Evolutionary conservation across 306 rosid genomes (phyloP), one percentile per base, ranked within the genome.

Genomic region (Macrotyloma uniflorum): DNA sequence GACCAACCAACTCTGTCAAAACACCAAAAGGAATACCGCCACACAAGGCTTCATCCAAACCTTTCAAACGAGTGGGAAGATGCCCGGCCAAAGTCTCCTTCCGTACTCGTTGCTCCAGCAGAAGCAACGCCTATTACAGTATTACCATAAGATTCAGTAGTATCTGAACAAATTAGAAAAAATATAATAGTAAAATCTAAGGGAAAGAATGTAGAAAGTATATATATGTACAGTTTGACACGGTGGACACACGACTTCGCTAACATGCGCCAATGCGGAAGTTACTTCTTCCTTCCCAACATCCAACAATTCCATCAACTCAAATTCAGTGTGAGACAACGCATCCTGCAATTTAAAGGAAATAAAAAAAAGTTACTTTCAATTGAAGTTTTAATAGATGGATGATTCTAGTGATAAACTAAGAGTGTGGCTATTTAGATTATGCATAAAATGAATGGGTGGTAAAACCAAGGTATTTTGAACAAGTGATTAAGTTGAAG

Each of bases 1-100:
- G 97, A 79, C 97, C 98, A 82, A 95, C 98, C 70, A 92, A 91
- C 89, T 95, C 98, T 0, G 98, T 95, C 80, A 95, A 70, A 80
- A 89, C 95, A 81, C 97, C 97, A 62, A 92, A 92, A 0, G 98
- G 98, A 54, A 92, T 70, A 26, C 98, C 97, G 50, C 98, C 98
- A 14, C 87, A 88, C 68, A 95, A 88, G 66, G 97, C 97, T 42
- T 88, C 89, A 74, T 95, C 98, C 79, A 95, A 80, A 18, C 98
- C 98, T 76, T 85, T 90, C 85, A 94, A 86, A 76, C 83, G 83
- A 16, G 97, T 95, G 12, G 93, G 88, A 85, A 95, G 97, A 79
- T 91, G 97, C 46, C 98, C 97, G 0, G 93, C 89, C 74, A 86
- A 74, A 67, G 82, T 86, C 86, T 95, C 95, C 3, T 82, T 87